Base-by-base conservation (phyloP, 441 rosid genomes). In the Kokia cookei region DNA sequence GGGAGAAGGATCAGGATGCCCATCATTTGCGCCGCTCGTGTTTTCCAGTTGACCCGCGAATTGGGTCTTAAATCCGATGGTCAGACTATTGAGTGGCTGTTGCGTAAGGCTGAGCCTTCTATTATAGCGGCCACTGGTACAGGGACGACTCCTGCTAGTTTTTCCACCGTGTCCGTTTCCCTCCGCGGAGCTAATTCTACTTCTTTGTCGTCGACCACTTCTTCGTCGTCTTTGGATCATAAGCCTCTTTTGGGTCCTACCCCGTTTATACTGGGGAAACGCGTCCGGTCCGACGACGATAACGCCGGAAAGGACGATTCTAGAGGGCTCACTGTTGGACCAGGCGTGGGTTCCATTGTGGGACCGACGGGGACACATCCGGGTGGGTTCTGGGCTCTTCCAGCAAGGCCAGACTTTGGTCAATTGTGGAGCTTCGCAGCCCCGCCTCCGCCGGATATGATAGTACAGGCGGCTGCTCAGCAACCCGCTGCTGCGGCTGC, bases 1-100 rank as follows among this genome's bases (percentile, higher is more conserved):
- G 98, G 98, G 2, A 76, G 98, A 61, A 86, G 97, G 69, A 94
- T 94, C 59, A 91, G 98, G 54, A 94, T 94, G 99, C 99, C 99
- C 1, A 91, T 93, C 77, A 93, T 91, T 15, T 94, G 98, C 66
- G 99, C 98, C 13, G 97, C 99, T 26, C 89, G 99, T 14, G 97
- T 94, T 47, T 94, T 94, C 73, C 98, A 94, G 85, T 76, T 94
- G 62, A 94, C 97, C 1, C 90, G 98, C 10, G 98, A 93, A 84
- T 86, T 93, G 14, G 99, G 99, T 5, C 99, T 90, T 65, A 94
- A 94, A 77, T 94, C 99, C 3, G 97, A 94, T 51, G 99, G 99
- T 24, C 96, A 94, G 81, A 94, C 99, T 3, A 94, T 94, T 24
- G 97, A 93, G 75, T 94, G 98, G 98, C 89, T 94, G 0, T 95